A percentile compares a stretch with the other conserved stretches of the same genome.
phyloP scores from a whole-genome alignment of 2,329 filamentous ascomycete genomes.

The Fusarium verticillioides region DNA sequence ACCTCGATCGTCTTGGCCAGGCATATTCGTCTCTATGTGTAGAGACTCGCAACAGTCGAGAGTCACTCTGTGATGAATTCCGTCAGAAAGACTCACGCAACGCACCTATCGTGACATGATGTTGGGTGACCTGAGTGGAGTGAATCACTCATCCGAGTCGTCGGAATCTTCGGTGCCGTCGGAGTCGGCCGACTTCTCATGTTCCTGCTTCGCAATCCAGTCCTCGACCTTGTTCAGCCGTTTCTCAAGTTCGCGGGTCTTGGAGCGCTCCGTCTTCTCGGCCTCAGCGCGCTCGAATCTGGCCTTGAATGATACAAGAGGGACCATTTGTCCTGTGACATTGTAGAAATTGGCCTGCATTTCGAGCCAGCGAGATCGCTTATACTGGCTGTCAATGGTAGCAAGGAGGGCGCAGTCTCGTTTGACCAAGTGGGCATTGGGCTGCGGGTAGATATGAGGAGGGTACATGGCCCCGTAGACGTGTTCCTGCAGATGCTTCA shows the following conservation, averaged over 20 bases:
- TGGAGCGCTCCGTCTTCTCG: conserved; percentile 9
- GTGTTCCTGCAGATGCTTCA: conserved; percentile 42
- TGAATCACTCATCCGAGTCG: conserved; percentile 1
- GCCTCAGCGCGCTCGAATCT: conserved; percentile 49
- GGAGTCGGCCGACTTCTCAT: not conserved
- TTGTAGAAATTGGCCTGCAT: conserved; percentile 59
- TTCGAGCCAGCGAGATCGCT: conserved; percentile 52
- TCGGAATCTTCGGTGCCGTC: not conserved
- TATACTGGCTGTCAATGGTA: conserved; percentile 48
- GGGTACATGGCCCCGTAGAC: conserved; percentile 49
- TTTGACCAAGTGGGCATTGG: conserved; percentile 43
- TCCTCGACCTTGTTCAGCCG: conserved; percentile 27
- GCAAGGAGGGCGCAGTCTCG: conserved; percentile 52
- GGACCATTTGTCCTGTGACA: conserved; percentile 55
- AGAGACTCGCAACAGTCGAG: conserved; percentile 5
- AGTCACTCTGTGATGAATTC: not conserved
- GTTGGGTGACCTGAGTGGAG: not conserved
- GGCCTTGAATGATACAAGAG: conserved; percentile 51
- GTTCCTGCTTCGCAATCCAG: conserved; percentile 31
- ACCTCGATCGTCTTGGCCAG: not conserved
- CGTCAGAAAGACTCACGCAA: not conserved
- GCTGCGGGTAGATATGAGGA: conserved; percentile 23
- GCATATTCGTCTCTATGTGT: not conserved
- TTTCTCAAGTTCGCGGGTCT: not conserved
- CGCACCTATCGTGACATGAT: not conserved